Evolutionary conservation across 75 land plant genomes (phyloP), one percentile per base, ranked within the genome.

Genomic region (Azolla pinnata): DNA sequence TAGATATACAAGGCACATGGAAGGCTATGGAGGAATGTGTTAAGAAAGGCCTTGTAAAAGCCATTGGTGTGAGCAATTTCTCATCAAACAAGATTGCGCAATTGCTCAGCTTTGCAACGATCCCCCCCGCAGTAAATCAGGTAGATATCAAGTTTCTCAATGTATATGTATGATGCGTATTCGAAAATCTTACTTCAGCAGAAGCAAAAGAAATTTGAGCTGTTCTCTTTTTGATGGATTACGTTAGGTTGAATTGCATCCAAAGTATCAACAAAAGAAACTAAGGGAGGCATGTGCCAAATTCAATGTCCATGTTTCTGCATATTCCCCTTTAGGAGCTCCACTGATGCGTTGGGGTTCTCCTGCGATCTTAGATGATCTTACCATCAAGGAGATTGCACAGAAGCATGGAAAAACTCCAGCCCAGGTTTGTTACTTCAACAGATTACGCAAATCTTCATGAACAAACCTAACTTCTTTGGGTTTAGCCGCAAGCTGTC

Each of bases 1-100:
- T 67, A 20, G 58, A 75, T 51, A 35, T 86, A 47, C 76, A 79
- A 67, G 75, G 68, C 42, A 69, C 67, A 14, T 85, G 89, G 89
- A 57, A 74, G 48, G 83, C 86, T n/a, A 85, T 85, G 89, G 89
- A 85, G 51, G 54, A 51, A 47, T 71, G 82, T 24, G 75, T 85
- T 18, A 68, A 78, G 44, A 59, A 49, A 59, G 89, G 86, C 10
- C 64, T 81, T 21, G 86, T 85, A 45, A 67, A 80, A 53, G 79
- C 89, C 17, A 82, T 85, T 45, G 89, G 86, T 33, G 72, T 85
- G 44, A 85, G 89, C 69, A 82, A 85, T 68, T 79, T 85, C 52
- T 67, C 63, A 21, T 35, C 79, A 32, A 60, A 59, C 40, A 82
- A 79, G 69, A 70, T 85, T 24, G 68, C 77, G 33, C 80, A 85